Base-by-base conservation (phyloP, 768 basidiomycete genomes). In the Sporobolomyces roseus region DNA sequence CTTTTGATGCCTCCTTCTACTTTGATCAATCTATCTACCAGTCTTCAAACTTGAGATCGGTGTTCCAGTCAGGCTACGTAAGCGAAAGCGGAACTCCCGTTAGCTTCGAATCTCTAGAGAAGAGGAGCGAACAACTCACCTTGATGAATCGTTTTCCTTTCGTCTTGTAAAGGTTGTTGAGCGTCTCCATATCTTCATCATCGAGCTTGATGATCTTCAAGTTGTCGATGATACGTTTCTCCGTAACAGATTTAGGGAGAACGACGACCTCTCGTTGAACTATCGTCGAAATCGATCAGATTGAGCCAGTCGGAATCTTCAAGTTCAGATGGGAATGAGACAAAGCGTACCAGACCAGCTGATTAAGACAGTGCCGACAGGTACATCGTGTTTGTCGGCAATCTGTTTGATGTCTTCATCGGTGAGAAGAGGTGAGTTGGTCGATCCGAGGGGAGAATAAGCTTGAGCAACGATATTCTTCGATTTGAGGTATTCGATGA, bases 231-330 rank as follows among this genome's bases (percentile, higher is more conserved):
- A 90, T 87, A 27, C 89, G 86, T 61, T 81, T 78, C 62, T 83
- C 81, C 8, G 86, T 90, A 48, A 91, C 89, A 7, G 87, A 88
- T 80, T 91, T 91, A 29, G 88, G 82, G 45, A 91, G 80, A 32
- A 89, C 89, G 43, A 89, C 82, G 49, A 85, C 80, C 43, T 82
- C 85, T 75, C 88, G 87, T 17, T 83, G 81, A 60, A 88, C 86
- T 86, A 74, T 17, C 10, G 51, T 73, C 66, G 19, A 61, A 53
- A 58, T n/a, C 46, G 36, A 62, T 41, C 38, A 41, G 38, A 9
- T 17, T 41, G 38, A 9, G 38, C 38, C n/a, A n/a, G n/a, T n/a
- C n/a, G n/a, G n/a, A n/a, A n/a, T n/a, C n/a, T n/a, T n/a, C n/a
- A 41, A 17, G 38, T 9, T 17, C 38, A 41, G 38, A 41, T 17